Evolutionary conservation across 331 rosid genomes (phyloP).

Genomic region (Malus hybrid): DNA sequence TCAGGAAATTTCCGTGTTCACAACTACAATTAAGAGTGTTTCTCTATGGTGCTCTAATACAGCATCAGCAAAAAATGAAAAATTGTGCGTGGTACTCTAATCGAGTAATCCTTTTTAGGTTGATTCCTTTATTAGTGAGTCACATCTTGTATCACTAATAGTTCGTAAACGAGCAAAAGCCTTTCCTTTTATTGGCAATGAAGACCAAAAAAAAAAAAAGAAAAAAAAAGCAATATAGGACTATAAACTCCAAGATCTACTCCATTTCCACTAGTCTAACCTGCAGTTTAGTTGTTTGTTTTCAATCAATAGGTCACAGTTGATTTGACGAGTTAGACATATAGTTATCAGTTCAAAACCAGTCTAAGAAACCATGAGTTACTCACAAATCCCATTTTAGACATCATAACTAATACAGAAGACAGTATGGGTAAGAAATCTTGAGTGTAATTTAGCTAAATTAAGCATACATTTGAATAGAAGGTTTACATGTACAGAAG

Average conservation of each 20-base stretch:
- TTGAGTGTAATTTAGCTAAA: neutral
- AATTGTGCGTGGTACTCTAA: neutral
- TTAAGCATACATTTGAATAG: neutral
- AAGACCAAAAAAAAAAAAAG: neutral
- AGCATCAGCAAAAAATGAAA: neutral
- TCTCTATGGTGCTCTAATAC: neutral
- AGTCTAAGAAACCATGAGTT: neutral
- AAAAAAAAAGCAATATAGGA: too few relatives aligned
- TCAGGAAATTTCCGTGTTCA: too few relatives aligned
- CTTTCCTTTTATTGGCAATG: neutral
- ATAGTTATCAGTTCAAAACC: neutral
- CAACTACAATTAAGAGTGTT: neutral
- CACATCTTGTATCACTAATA: neutral
- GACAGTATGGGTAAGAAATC: neutral
- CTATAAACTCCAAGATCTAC: too few relatives aligned
- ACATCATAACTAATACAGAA: neutral
- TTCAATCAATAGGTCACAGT: neutral
- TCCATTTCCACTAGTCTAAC: neutral
- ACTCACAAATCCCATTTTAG: neutral
- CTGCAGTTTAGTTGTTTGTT: neutral
- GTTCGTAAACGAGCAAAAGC: neutral
- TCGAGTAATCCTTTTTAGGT: too few relatives aligned
- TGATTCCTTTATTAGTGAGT: neutral
- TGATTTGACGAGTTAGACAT: neutral
- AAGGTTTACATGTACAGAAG: neutral